Evolutionary conservation across 108 stramenopile genomes (phyloP).

Genomic region (Stephanodiscus triporus): DNA sequence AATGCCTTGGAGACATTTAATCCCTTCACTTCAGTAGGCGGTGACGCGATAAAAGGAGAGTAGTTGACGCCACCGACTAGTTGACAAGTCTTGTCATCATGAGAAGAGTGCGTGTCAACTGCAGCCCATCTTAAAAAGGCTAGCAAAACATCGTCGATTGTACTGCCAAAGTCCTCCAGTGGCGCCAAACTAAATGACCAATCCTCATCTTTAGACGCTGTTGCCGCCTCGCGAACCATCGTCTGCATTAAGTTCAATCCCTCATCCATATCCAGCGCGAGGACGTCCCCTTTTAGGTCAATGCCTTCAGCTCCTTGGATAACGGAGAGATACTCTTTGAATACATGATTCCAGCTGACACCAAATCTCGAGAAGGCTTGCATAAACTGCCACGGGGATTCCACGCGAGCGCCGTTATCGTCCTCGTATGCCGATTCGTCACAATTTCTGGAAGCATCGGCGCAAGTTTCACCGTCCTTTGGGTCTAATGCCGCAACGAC

Average conservation of each 20-base stretch:
- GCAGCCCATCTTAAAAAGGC: slow-evolving; percentile 54
- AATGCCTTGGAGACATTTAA: slow-evolving; percentile 74
- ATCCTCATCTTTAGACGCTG: slow-evolving; percentile 38
- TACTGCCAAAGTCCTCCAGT: slow-evolving; percentile 42
- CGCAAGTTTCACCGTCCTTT: neutral
- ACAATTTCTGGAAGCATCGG: slow-evolving; percentile 12
- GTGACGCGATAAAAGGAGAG: slow-evolving; percentile 7
- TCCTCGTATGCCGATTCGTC: neutral
- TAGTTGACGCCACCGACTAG: slow-evolving; percentile 46
- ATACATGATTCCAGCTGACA: slow-evolving; percentile 48
- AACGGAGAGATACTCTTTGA: slow-evolving; percentile 44
- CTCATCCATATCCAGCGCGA: slow-evolving; percentile 28
- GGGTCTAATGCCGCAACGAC: neutral
- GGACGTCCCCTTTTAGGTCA: slow-evolving; percentile 41
- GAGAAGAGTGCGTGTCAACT: slow-evolving; percentile 43
- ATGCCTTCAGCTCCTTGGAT: slow-evolving; percentile 45
- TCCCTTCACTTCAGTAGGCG: slow-evolving; percentile 11
- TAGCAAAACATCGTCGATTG: slow-evolving; percentile 50
- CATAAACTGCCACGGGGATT: slow-evolving; percentile 48
- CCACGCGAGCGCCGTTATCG: slow-evolving; percentile 7
- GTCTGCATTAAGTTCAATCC: slow-evolving; percentile 27
- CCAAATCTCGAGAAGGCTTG: slow-evolving; percentile 47
- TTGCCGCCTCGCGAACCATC: slow-evolving; percentile 33
- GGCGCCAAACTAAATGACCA: slow-evolving; percentile 48
- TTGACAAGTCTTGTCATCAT: slow-evolving; percentile 31